Percentiles rank a stretch among this genome's conserved stretches.
phyloP scores from a whole-genome alignment of 257 asterid species.

The Przewalskia tangutica region DNA sequence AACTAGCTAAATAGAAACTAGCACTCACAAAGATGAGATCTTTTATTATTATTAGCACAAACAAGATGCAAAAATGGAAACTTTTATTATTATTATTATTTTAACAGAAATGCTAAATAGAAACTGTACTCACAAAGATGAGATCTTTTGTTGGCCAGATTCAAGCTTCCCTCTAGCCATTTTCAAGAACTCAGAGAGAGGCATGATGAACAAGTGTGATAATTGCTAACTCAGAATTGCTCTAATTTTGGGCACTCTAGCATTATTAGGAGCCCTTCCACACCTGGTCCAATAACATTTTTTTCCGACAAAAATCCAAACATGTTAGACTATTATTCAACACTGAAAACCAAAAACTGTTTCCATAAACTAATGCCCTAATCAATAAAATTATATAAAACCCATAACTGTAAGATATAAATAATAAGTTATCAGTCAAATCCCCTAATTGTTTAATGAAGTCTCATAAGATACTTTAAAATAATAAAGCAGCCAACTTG shows the following conservation, averaged over 20 bases:
- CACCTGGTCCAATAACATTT: neutral
- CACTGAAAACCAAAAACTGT: conserved; percentile 3
- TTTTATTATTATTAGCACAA: neutral
- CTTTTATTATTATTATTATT: neutral
- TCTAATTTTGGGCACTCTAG: neutral
- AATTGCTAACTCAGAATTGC: conserved; percentile 5
- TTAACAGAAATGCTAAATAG: neutral
- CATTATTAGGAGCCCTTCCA: neutral
- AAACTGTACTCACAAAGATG: conserved; percentile 33
- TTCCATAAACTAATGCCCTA: conserved; percentile 27
- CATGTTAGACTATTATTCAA: neutral
- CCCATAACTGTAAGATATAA: conserved; percentile 24
- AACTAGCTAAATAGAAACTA: neutral
- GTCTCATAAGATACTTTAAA: conserved; percentile 13
- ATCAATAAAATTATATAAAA: conserved; percentile 23
- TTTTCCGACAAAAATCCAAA: neutral
- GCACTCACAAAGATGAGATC: neutral
- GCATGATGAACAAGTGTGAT: conserved; percentile 37
- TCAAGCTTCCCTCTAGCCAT: conserved; percentile 60
- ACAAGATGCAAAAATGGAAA: neutral
- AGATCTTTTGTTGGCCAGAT: conserved; percentile 28
- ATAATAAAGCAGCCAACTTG: conserved; percentile 31
- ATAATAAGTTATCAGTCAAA: conserved; percentile 32
- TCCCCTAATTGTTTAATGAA: conserved; percentile 31
- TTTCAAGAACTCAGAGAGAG: conserved; percentile 74